Base-by-base conservation (phyloP, 495 filamentous ascomycete species). In the Podospora conica region DNA sequence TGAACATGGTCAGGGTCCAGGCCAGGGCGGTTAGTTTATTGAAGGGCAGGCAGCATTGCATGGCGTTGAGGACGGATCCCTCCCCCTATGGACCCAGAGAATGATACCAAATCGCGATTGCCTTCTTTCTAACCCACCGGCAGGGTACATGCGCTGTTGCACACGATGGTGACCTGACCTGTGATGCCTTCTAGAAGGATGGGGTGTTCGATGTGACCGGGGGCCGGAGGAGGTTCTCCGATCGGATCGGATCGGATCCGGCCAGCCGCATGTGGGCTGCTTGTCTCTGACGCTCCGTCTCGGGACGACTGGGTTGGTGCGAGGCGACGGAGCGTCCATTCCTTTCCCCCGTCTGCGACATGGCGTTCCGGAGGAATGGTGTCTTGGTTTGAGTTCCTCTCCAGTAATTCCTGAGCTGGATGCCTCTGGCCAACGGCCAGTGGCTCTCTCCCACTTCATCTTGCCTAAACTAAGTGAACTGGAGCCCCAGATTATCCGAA, bases 41-140 rank as follows among this genome's bases (percentile, higher is more conserved):
- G 40, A 48, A 6, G 40, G n/a, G n/a, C n/a, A n/a, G n/a, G n/a
- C n/a, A 48, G 40, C 29, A 61, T 61, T 55, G 61, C 61, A 63
- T 63, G 61, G 61, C 61, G 61, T 55, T 63, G 40, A 48, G 18
- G 33, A 18, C n/a, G n/a, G n/a, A n/a, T n/a, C n/a, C n/a, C n/a
- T 48, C 40, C 15, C 15, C 8, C 15, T 48, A n/a, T 48, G 40
- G 40, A 48, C 15, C 40, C 40, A 48, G 40, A 48, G 18, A 48
- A n/a, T 48, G 40, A 48, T 48, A 48, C 15, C 15, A 48, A 7
- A 48, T 48, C 10, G 33, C n/a, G 40, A n/a, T 48, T n/a, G 15
- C 31, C 40, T 15, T 48, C 12, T n/a, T 48, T n/a, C 15, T n/a
- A 7, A 1, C 40, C 15, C n/a, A n/a, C n/a, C n/a, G n/a, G n/a